Conservation (phyloP, 2,329 filamentous ascomycete genomes). For the Ophiognomonia clavigignenti-juglandacearum region DNA sequence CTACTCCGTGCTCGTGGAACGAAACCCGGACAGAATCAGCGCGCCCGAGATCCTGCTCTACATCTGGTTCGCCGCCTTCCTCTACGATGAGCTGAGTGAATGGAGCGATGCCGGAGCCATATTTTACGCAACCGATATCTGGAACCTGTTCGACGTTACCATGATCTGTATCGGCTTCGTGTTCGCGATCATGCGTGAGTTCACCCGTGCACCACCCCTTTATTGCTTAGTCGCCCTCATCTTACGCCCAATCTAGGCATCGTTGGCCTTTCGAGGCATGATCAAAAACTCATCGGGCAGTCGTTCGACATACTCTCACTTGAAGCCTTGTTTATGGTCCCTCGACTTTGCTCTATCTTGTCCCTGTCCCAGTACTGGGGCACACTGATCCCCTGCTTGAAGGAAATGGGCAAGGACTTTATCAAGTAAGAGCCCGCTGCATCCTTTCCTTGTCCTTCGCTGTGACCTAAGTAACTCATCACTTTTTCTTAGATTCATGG, state of each 20-base stretch:
- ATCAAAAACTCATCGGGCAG: conserved; percentile 62
- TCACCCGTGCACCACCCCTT: not conserved
- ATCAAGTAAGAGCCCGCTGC: conserved; percentile 60
- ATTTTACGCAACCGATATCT: conserved; percentile 77
- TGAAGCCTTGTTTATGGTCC: conserved; percentile 85
- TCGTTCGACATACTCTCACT: conserved; percentile 87
- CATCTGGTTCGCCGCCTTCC: conserved; percentile 81
- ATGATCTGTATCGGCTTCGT: conserved; percentile 71
- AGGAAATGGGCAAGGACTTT: conserved; percentile 93
- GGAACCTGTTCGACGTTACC: conserved; percentile 72
- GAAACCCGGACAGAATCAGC: conserved; percentile 63
- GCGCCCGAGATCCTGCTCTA: conserved; percentile 69
- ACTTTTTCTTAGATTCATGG: conserved; percentile 40
- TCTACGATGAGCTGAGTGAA: conserved; percentile 82
- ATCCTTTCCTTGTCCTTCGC: too few species aligned
- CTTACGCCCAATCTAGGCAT: too few species aligned
- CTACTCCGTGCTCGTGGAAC: conserved; percentile 77
- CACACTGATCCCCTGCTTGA: conserved; percentile 81
- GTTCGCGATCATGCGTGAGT: conserved; percentile 69
- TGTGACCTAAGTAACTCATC: too few species aligned
- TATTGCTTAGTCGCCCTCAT: conserved; percentile 14
- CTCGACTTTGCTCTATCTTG: conserved; percentile 80
- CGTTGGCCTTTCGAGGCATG: conserved; percentile 58
- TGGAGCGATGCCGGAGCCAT: conserved; percentile 81
- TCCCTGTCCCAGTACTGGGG: conserved; percentile 89